A percentile compares a stretch with the other conserved stretches of the same genome.
Conservation (phyloP, 345 rosid species). For the Melaleuca alternifolia region DNA sequence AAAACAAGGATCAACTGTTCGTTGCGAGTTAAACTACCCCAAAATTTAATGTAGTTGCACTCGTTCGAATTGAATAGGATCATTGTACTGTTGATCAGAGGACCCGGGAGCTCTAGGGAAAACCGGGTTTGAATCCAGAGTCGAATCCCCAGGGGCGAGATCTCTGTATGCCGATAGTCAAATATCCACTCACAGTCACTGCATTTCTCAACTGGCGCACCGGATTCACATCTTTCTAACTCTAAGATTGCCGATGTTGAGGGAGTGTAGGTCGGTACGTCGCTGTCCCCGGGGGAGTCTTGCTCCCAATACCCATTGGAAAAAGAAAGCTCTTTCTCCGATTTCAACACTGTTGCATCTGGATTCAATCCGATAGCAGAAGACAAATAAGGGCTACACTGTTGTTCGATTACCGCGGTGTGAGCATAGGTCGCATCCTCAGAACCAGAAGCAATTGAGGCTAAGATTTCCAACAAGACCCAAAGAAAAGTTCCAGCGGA, state of each 20-base stretch:
- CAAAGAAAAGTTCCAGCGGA: neutral
- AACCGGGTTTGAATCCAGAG: neutral
- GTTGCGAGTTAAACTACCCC: neutral
- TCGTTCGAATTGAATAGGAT: neutral
- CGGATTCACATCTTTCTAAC: neutral
- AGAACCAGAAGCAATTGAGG: neutral
- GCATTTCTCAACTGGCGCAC: neutral
- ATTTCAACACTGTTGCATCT: neutral
- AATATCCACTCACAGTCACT: neutral
- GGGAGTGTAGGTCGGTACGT: neutral
- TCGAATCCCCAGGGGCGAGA: neutral
- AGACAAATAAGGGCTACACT: neutral
- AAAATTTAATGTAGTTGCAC: neutral
- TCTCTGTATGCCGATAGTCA: neutral
- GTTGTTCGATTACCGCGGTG: neutral
- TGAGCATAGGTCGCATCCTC: neutral
- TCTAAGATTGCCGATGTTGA: neutral
- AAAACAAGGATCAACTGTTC: neutral
- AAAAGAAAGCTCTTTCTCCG: constrained; percentile 4
- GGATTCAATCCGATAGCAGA: neutral
- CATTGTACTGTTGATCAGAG: neutral
- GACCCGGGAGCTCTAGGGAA: neutral
- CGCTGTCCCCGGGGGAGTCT: neutral
- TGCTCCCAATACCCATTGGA: constrained; percentile 12
- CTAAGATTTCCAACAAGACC: neutral